Percentiles rank a stretch among this genome's conserved stretches.
These are phyloP conservation scores for Penicillium arizonense DNA, from an alignment of 495 filamentous ascomycete genomes.

Conservation along the genomic window DNA sequence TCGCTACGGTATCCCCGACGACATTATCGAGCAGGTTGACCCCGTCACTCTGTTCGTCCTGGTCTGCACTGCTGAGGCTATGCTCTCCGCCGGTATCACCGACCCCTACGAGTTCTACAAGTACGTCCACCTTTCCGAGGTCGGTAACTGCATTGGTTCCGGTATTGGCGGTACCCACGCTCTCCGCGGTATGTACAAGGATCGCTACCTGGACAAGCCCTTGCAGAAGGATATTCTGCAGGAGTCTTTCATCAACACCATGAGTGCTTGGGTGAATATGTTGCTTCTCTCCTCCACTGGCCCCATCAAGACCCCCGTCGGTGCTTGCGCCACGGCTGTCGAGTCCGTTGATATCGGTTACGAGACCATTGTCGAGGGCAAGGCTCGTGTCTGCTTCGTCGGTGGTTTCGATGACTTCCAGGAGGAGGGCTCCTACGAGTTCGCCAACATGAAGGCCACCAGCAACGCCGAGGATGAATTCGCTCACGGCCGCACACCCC, in stretches of 20 bases:
- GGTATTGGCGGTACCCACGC: constrained; percentile 94
- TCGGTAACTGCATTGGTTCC: constrained; percentile 97
- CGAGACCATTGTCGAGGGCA: constrained; percentile 96
- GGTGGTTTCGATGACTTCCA: constrained; percentile 99
- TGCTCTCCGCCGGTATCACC: constrained; percentile 93
- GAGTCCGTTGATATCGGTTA: constrained; percentile 97
- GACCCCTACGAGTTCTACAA: constrained; percentile 99
- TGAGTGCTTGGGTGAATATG: constrained; percentile 99
- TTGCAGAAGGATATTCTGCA: constrained; percentile 98
- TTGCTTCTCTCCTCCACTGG: constrained; percentile 92
- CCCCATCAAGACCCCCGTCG: constrained; percentile 97
- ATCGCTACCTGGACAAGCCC: constrained; percentile 94
- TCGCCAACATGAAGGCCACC: constrained; percentile 99
- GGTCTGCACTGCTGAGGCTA: constrained; percentile 86
- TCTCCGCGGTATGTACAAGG: constrained; percentile 96
- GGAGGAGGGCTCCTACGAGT: constrained; percentile 98
- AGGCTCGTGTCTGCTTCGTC: constrained; percentile 94
- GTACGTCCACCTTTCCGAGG: constrained; percentile 96
- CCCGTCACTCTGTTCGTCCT: constrained; percentile 93
- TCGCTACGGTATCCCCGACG: constrained; percentile 92
- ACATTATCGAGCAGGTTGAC: constrained; percentile 97
- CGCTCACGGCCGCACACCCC: constrained; percentile 89
- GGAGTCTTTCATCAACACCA: constrained; percentile 99
- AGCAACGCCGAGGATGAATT: constrained; percentile 96
- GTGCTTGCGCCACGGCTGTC: constrained; percentile 94